phyloP scores from a whole-genome alignment of 140 eudicot species.

The Senecio squalidus region DNA sequence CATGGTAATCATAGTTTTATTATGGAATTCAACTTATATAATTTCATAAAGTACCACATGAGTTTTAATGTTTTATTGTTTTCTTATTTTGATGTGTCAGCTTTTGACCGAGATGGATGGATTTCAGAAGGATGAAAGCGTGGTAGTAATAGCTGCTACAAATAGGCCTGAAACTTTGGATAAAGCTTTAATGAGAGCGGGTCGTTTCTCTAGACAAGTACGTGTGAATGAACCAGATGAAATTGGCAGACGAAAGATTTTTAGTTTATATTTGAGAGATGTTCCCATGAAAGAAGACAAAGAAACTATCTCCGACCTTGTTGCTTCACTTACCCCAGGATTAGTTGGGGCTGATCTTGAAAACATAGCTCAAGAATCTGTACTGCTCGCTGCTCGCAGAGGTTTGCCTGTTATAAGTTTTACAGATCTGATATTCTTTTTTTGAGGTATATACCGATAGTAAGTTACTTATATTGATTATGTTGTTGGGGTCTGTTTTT shows the following conservation, averaged over 20 bases:
- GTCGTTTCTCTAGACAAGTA: slow-evolving; percentile 51
- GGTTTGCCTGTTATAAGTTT: slow-evolving; percentile 24
- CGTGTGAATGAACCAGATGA: slow-evolving; percentile 56
- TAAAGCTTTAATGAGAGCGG: slow-evolving; percentile 49
- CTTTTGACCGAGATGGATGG: slow-evolving; percentile 61
- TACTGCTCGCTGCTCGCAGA: slow-evolving; percentile 54
- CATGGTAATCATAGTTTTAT: slow-evolving; percentile 15
- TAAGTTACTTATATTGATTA: neutral
- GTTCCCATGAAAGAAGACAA: slow-evolving; percentile 45
- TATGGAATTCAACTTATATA: neutral
- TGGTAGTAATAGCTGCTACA: slow-evolving; percentile 55
- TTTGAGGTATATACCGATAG: neutral
- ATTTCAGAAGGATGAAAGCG: slow-evolving; percentile 49
- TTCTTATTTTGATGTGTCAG: slow-evolving; percentile 13
- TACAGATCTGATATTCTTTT: neutral
- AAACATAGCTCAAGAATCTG: slow-evolving; percentile 48
- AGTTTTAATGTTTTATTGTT: neutral
- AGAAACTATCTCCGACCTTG: slow-evolving; percentile 34
- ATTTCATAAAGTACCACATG: too few relatives aligned
- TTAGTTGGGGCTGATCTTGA: slow-evolving; percentile 59
- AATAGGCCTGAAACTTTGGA: slow-evolving; percentile 50
- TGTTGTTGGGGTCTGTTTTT: neutral
- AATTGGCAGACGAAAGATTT: slow-evolving; percentile 41
- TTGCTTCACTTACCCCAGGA: slow-evolving; percentile 37
- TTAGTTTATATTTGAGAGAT: slow-evolving; percentile 34